phyloP scores from a whole-genome alignment of 108 stramenopile genomes.

The Nitzschia palea region DNA sequence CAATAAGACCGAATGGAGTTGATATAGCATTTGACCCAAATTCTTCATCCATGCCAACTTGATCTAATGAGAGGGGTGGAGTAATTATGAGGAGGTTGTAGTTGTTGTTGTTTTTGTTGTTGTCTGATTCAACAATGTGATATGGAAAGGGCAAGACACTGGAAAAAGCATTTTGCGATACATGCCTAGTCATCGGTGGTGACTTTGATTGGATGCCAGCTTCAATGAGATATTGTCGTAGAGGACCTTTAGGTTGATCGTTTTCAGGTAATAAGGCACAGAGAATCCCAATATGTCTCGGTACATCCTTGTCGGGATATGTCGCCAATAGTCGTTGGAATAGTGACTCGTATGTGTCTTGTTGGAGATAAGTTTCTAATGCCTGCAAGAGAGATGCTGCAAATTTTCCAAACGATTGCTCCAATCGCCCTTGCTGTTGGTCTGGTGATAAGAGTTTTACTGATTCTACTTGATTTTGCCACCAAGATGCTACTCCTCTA shows the following conservation, averaged over 20 bases:
- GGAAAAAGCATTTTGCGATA: too few relatives aligned
- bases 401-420: slow-evolving; percentile 56
- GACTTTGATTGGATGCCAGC: not conserved
- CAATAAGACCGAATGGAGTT: slow-evolving; percentile 69
- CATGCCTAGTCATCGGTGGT: too few relatives aligned
- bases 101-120: too few relatives aligned
- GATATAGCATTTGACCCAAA: slow-evolving; percentile 48
- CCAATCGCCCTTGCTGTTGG: slow-evolving; percentile 43
- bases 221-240: slow-evolving; percentile 13
- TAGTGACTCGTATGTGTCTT: slow-evolving; percentile 19
- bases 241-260: slow-evolving; percentile 55
- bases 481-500: slow-evolving; percentile 58
- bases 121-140: too few relatives aligned
- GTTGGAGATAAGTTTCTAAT: slow-evolving; percentile 11
- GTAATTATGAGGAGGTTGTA: too few relatives aligned
- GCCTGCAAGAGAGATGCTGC: slow-evolving; percentile 58
- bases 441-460: slow-evolving; percentile 53
- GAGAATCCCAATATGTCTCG: slow-evolving; percentile 58
- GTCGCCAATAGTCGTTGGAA: slow-evolving; percentile 33
- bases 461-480: slow-evolving; percentile 34
- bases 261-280: slow-evolving; percentile 71
- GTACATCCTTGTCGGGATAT: slow-evolving; percentile 37
- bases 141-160: too few relatives aligned
- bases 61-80: slow-evolving; percentile 44
- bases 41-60: slow-evolving; percentile 55